Evolutionary conservation across 2,329 filamentous ascomycete genomes (phyloP).

Genomic region (Pestalotiopsis sp.): DNA sequence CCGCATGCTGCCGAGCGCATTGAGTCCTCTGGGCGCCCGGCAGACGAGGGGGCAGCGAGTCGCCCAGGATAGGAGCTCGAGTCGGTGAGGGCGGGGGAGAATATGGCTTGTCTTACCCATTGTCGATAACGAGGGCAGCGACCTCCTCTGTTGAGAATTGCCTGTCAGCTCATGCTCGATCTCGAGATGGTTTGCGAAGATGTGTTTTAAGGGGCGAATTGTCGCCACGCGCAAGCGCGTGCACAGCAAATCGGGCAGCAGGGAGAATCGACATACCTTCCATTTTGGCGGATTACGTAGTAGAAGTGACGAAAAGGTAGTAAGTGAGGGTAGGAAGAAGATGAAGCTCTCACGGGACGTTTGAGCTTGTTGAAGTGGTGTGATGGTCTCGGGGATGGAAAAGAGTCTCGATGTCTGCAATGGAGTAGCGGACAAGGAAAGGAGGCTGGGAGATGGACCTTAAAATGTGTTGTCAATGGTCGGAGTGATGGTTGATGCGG

Average conservation of each 20-base stretch:
- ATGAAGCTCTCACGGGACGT: slow-evolving; percentile 36
- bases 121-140: slow-evolving; percentile 99
- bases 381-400: slow-evolving; percentile 18
- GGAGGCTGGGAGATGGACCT: slow-evolving; percentile 36
- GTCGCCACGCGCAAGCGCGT: background rate
- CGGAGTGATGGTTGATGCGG: slow-evolving; percentile 17
- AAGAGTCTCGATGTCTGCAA: slow-evolving; percentile 33
- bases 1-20: slow-evolving; percentile 15
- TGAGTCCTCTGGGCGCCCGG: slow-evolving; percentile 17
- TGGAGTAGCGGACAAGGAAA: slow-evolving; percentile 38
- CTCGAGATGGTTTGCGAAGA: slow-evolving; percentile 17
- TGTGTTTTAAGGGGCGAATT: slow-evolving; percentile 5
- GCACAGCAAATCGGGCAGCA: background rate
- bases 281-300: slow-evolving; percentile 57
- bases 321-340: slow-evolving; percentile 28
- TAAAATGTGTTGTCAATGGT: slow-evolving; percentile 25
- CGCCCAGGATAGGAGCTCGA: slow-evolving; percentile 23
- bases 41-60: slow-evolving; percentile 6
- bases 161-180: slow-evolving; percentile 42
- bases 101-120: slow-evolving; percentile 82
- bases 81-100: slow-evolving; percentile 39
- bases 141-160: slow-evolving; percentile 82
- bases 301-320: slow-evolving; percentile 32
- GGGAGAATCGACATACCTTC: slow-evolving; percentile 60
- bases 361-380: slow-evolving; percentile 37